Evolutionary conservation across 1,284 basidiomycete genomes (phyloP), one percentile per base, ranked within the genome.

Genomic region (Ceratobasidium sp.): DNA sequence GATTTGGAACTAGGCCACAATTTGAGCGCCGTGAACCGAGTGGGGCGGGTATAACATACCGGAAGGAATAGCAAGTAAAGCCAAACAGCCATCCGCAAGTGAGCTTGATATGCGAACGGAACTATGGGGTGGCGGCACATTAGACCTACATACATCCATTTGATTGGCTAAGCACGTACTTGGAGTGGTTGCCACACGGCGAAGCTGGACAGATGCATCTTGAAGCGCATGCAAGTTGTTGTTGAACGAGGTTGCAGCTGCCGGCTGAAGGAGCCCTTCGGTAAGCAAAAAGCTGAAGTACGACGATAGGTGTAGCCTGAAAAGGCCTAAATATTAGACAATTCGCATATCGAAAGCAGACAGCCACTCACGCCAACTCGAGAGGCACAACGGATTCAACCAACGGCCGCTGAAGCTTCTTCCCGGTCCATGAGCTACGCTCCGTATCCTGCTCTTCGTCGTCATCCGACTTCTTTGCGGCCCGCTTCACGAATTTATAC

Each of bases 71-170:
- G 82, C 54, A 90, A 83, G 76, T 90, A 90, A 19, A 90, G 80
- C 88, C 88, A 90, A 27, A 90, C 81, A 0, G 88, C 88, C 81
- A 90, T 86, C 56, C 89, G 83, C 51, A 90, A 82, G 79, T 90
- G 89, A 29, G 88, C 87, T 80, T 90, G 88, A 80, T 91, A 91
- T 0, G 89, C 89, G 78, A 90, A 90, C 1, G 90, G 89, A 74
- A 90, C 64, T 74, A 48, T n/a, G n/a, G n/a, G n/a, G 9, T 48
- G 39, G 8, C 27, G 9, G n/a, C n/a, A n/a, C n/a, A n/a, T n/a
- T n/a, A 22, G 2, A 48, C 54, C 27, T 59, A 39, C 27, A 31
- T 43, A n/a, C 31, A 53, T 66, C 11, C 46, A 49, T 22, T n/a
- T 14, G 13, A 49, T 34, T 59, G 29, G 1, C 14, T 6, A 6